These are phyloP conservation scores for Barnettozyma salicaria DNA, from an alignment of 805 yeast genomes.

Conservation along the genomic window DNA sequence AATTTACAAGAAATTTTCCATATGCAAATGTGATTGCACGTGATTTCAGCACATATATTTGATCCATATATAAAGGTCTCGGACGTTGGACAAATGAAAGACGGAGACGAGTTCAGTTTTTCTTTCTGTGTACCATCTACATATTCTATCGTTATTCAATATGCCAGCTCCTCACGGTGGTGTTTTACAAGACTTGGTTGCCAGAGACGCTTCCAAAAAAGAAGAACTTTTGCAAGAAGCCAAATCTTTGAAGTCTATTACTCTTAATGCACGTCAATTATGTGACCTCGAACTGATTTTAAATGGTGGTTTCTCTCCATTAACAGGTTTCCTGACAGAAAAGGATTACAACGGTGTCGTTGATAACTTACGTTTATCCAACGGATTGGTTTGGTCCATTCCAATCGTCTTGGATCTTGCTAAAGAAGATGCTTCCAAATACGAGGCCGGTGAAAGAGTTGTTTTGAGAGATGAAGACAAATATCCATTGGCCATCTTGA, in stretches of 20 bases:
- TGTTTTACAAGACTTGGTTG: conserved; percentile 72
- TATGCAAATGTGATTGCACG: conserved; percentile 3
- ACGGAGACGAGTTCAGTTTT: too few species aligned
- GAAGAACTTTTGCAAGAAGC: conserved; percentile 54
- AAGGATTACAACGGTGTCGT: conserved; percentile 63
- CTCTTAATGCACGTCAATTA: conserved; percentile 77
- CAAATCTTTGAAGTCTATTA: conserved; percentile 37
- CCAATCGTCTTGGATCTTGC: conserved; percentile 86
- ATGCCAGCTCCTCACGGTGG: conserved; percentile 94
- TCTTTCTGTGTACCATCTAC: neutral
- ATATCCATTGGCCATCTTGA: conserved; percentile 71
- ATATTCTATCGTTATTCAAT: neutral
- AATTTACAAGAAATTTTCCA: too few species aligned
- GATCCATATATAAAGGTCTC: neutral
- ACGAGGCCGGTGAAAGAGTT: conserved; percentile 53
- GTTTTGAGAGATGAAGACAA: conserved; percentile 79
- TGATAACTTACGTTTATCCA: conserved; percentile 58
- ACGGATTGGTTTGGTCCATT: conserved; percentile 83
- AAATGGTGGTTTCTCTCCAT: conserved; percentile 91
- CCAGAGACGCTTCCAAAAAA: conserved; percentile 67
- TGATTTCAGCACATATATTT: conserved; percentile 1
- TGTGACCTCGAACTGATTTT: conserved; percentile 90
- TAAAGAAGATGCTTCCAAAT: conserved; percentile 37
- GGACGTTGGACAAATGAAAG: neutral
- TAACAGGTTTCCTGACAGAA: conserved; percentile 58